These are phyloP conservation scores for Daldinia childiae DNA, from an alignment of 495 filamentous ascomycete genomes.

Conservation along the genomic window DNA sequence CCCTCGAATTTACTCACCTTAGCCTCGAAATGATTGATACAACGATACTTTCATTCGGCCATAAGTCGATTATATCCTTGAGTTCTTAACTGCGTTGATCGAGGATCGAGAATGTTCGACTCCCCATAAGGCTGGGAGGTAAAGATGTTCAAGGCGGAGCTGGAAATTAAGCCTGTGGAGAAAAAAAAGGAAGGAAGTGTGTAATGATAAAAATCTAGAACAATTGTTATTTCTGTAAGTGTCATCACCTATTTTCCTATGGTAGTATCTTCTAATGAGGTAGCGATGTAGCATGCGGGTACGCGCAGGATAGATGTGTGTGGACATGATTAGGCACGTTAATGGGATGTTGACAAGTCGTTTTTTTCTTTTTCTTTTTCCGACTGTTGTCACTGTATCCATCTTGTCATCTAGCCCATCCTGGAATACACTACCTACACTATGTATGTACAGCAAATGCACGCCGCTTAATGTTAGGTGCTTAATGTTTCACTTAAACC, in stretches of 20 bases:
- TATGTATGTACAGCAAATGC: neutral
- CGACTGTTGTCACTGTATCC: conserved; percentile 3
- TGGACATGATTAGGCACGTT: conserved; percentile 32
- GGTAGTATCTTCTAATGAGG: neutral
- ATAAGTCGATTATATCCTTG: neutral
- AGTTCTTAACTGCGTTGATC: neutral
- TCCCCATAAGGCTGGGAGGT: conserved; percentile 8
- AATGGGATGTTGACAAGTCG: conserved; percentile 20
- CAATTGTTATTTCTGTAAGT: conserved; percentile 12
- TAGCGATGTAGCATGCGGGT: conserved; percentile 26
- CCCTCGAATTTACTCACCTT: neutral
- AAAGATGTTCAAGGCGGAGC: neutral
- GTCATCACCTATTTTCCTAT: conserved; percentile 7
- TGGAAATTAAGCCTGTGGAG: neutral
- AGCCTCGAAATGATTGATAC: neutral
- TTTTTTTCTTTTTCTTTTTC: conserved; percentile 8
- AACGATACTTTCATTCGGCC: neutral
- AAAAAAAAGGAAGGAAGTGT: neutral
- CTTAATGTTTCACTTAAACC: conserved; percentile 24
- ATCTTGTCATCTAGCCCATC: neutral
- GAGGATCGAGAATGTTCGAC: neutral
- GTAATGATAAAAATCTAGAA: conserved; percentile 4
- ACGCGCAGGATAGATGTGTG: conserved; percentile 29
- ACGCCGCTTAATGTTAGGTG: too few relatives aligned
- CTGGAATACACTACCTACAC: neutral